phyloP scores from a whole-genome alignment of 2,329 filamentous ascomycete species.

The Colletotrichum tanaceti region DNA sequence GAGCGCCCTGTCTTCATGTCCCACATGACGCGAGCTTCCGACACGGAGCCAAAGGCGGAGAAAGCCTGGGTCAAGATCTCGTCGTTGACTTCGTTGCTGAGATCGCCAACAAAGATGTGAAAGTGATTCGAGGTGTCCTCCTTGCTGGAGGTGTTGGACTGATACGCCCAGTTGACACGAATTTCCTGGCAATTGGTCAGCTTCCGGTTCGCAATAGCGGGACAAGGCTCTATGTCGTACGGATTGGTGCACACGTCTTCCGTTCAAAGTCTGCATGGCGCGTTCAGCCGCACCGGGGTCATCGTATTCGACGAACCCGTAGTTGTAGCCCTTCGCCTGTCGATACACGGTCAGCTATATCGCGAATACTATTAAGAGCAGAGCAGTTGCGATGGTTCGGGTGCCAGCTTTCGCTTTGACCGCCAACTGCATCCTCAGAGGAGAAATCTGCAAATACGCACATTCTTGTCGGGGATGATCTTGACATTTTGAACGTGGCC shows the following conservation, averaged over 20 bases:
- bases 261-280: constrained; percentile 97
- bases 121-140: constrained; percentile 99
- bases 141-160: constrained; percentile 93
- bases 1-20: constrained; percentile 99
- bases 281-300: constrained; percentile 96
- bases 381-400: constrained; percentile 3
- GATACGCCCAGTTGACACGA: constrained; percentile 99
- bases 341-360: constrained; percentile 45
- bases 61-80: constrained; percentile 94
- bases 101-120: constrained; percentile 97
- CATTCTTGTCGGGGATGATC: constrained; percentile 99
- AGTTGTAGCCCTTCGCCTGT: constrained; percentile 96
- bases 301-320: constrained; percentile 98
- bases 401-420: constrained; percentile 4
- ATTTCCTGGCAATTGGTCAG: constrained; percentile 77
- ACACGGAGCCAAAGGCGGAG: constrained; percentile 93
- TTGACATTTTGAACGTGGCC: constrained; percentile 99
- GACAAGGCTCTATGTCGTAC: constrained; percentile 65
- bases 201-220: constrained; percentile 31
- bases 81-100: constrained; percentile 99
- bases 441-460: constrained; percentile 62
- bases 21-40: constrained; percentile 99
- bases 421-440: constrained; percentile 7
- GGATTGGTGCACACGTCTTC: constrained; percentile 92
- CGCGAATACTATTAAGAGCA: neutral